These are phyloP conservation scores for Brasilioporus rufonigricans DNA, from an alignment of 768 basidiomycete genomes.

Conservation along the genomic window DNA sequence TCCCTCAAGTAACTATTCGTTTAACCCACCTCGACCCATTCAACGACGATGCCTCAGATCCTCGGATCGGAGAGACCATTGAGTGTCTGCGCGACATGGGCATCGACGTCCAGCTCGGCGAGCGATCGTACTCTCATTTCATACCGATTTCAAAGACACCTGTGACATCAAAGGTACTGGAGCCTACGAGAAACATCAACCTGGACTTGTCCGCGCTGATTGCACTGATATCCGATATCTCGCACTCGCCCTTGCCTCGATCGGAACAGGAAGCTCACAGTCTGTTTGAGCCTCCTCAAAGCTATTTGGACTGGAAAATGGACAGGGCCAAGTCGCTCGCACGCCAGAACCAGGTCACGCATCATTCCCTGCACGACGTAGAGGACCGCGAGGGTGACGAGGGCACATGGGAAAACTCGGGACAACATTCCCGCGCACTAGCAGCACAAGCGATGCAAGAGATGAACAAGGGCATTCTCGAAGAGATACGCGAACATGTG, in stretches of 20 bases:
- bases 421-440: conserved; percentile 70
- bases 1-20: too few species aligned
- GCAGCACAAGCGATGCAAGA: conserved; percentile 74
- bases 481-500: too few species aligned
- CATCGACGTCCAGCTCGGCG: conserved; percentile 69
- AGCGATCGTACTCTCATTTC: conserved; percentile 33
- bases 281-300: conserved; percentile 60
- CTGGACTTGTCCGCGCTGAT: too few species aligned
- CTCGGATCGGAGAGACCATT: too few species aligned
- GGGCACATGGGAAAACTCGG: too few species aligned
- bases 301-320: conserved; percentile 61
- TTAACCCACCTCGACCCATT: conserved; percentile 32
- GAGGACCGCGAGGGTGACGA: conserved; percentile 2
- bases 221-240: too few species aligned
- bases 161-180: too few species aligned
- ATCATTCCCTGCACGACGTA: background rate
- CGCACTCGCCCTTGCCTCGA: too few species aligned
- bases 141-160: background rate
- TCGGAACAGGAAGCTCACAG: conserved; percentile 54
- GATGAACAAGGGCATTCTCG: too few species aligned
- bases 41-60: conserved; percentile 48
- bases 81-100: too few species aligned
- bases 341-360: background rate
- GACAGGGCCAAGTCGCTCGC: conserved; percentile 22
- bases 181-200: too few species aligned